Evolutionary conservation across 1,284 basidiomycete species (phyloP).

Genomic region (Boletus calvinii): DNA sequence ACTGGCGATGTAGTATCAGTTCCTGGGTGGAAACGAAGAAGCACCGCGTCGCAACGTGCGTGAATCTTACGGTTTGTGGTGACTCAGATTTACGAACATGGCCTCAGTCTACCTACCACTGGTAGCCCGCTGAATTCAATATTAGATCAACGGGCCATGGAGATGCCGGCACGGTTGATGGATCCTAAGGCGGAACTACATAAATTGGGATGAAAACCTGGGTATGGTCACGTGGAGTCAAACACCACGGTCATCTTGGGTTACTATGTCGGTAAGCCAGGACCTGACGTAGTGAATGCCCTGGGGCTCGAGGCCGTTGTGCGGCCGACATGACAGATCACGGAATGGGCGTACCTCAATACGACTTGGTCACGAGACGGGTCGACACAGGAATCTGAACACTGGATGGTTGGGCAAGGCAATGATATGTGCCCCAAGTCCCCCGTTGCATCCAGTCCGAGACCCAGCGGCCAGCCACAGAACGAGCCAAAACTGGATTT

Average conservation of each 20-base stretch:
- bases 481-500: constrained; percentile 8
- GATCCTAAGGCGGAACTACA: no score
- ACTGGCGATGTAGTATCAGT: no score
- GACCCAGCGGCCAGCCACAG: constrained; percentile 1
- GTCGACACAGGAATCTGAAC: background rate
- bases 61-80: background rate
- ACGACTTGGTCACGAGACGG: background rate
- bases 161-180: no score
- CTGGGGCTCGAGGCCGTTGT: no score
- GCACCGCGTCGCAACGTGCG: background rate
- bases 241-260: background rate
- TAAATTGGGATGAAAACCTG: no score
- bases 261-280: background rate
- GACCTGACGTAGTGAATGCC: no score
- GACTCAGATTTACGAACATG: no score
- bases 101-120: no score
- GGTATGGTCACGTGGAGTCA: no score
- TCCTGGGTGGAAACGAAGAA: background rate
- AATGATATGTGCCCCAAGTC: background rate
- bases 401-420: background rate
- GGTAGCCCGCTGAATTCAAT: no score
- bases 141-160: background rate
- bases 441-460: constrained; percentile 7
- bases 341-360: background rate
- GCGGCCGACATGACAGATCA: no score